phyloP scores from a whole-genome alignment of 306 rosid species.

The Pyrus betulifolia region DNA sequence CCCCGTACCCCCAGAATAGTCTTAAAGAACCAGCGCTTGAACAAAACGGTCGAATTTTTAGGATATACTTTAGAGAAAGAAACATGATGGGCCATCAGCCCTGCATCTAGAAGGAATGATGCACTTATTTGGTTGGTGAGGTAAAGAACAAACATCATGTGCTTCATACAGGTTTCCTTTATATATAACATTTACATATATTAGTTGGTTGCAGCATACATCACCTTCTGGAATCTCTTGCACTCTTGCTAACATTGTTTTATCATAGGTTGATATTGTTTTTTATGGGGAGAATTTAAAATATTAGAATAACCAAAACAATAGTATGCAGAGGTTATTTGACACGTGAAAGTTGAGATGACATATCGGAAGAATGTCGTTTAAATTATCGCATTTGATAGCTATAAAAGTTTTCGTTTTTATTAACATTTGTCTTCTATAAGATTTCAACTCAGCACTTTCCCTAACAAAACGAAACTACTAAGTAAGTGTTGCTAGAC shows the following conservation, averaged over 20 bases:
- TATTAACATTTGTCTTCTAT: no score
- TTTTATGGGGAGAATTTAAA: no score
- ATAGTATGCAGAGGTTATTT: background rate
- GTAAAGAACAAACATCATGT: background rate
- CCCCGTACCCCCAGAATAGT: background rate
- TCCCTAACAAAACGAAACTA: no score
- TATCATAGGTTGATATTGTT: background rate
- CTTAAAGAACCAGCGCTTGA: background rate
- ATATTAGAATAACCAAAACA: background rate
- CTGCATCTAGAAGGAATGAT: constrained; percentile 1
- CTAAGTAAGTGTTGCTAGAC: background rate
- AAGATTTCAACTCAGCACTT: no score
- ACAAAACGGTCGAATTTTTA: background rate
- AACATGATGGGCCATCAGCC: background rate
- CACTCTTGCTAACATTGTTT: background rate
- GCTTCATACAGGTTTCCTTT: background rate
- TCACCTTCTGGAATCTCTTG: background rate
- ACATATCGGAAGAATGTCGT: background rate
- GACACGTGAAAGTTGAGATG: no score
- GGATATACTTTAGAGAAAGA: background rate
- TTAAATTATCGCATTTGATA: no score
- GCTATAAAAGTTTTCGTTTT: no score
- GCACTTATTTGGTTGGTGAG: background rate
- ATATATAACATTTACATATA: background rate
- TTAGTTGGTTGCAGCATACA: background rate